Percentiles rank a stretch among this genome's conserved stretches.
phyloP scores from a whole-genome alignment of 768 basidiomycete genomes.

The Rhodosporidiobolus sp. region DNA sequence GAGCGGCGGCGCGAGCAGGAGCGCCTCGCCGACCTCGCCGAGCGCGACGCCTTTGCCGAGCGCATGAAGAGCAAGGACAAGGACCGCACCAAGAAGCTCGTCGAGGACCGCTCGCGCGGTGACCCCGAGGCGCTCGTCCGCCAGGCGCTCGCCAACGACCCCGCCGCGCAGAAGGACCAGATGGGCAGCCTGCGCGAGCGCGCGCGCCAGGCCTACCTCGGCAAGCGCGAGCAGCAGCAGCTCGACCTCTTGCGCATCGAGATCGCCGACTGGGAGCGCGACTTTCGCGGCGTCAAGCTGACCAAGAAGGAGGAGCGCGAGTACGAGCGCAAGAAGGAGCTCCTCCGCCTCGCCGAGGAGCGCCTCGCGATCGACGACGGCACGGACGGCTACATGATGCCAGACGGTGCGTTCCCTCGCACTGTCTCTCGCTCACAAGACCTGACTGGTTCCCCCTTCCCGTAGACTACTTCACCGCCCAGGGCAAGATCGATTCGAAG shows the following conservation, averaged over 20 bases:
- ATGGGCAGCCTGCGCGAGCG: slow-evolving; percentile 76
- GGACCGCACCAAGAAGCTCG: slow-evolving; percentile 73
- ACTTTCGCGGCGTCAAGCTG: slow-evolving; percentile 86
- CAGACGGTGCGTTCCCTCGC: slow-evolving; percentile 56
- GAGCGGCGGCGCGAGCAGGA: slow-evolving; percentile 68
- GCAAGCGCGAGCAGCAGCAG: slow-evolving; percentile 93
- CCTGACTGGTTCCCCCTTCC: neutral
- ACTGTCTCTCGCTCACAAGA: neutral
- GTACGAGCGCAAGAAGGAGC: slow-evolving; percentile 86
- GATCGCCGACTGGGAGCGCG: slow-evolving; percentile 86
- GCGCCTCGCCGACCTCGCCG: slow-evolving; percentile 70
- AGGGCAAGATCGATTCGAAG: slow-evolving; percentile 96
- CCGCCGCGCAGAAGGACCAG: slow-evolving; percentile 54
- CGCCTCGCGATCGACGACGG: slow-evolving; percentile 91
- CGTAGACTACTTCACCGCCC: slow-evolving; percentile 88
- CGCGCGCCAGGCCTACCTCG: slow-evolving; percentile 91
- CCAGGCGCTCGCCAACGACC: slow-evolving; percentile 63
- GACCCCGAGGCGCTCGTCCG: slow-evolving; percentile 79
- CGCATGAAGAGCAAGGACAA: slow-evolving; percentile 77
- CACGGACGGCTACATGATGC: slow-evolving; percentile 91
- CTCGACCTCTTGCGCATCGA: slow-evolving; percentile 88
- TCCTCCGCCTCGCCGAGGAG: slow-evolving; percentile 87
- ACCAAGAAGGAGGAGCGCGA: slow-evolving; percentile 76
- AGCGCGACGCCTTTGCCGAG: slow-evolving; percentile 89
- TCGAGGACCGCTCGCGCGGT: slow-evolving; percentile 85